A percentile compares a stretch with the other conserved stretches of the same genome.
phyloP scores from a whole-genome alignment of 306 rosid genomes.

The Malus sylvestris region DNA sequence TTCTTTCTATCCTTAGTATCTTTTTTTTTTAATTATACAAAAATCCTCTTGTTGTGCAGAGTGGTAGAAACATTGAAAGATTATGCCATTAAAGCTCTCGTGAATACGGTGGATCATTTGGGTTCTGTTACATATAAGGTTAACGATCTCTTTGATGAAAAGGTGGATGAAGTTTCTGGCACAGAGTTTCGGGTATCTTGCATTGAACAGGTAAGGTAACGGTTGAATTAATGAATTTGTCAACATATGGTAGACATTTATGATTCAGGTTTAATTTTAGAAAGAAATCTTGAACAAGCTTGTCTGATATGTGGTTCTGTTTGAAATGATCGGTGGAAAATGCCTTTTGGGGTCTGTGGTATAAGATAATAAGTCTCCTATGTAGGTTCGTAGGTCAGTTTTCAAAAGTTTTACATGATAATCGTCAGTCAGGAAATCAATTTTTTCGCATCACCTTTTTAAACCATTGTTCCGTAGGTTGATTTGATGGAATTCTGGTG shows the following conservation, averaged over 20 bases:
- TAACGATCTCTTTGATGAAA: slow-evolving; percentile 86
- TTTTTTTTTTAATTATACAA: background rate
- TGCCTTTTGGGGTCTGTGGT: background rate
- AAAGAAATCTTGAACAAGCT: background rate
- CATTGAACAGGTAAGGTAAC: slow-evolving; percentile 75
- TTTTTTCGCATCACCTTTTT: background rate
- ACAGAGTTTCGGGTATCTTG: slow-evolving; percentile 81
- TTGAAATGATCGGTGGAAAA: background rate
- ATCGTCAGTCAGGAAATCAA: background rate
- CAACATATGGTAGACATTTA: background rate
- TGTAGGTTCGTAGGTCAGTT: background rate
- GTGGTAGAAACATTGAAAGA: slow-evolving; percentile 94
- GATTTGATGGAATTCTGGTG: background rate
- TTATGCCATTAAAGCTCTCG: slow-evolving; percentile 92
- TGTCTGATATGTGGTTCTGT: background rate
- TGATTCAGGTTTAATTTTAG: background rate
- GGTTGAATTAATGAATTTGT: background rate
- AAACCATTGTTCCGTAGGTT: background rate
- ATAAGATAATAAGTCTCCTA: background rate
- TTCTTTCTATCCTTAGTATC: background rate
- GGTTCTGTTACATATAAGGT: slow-evolving; percentile 96
- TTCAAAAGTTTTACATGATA: background rate
- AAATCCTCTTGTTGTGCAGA: slow-evolving; percentile 29
- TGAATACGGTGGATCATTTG: slow-evolving; percentile 96
- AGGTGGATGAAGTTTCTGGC: slow-evolving; percentile 86